Conservation (phyloP, 129 eudicot genomes). For the Saposhnikovia divaricata region DNA sequence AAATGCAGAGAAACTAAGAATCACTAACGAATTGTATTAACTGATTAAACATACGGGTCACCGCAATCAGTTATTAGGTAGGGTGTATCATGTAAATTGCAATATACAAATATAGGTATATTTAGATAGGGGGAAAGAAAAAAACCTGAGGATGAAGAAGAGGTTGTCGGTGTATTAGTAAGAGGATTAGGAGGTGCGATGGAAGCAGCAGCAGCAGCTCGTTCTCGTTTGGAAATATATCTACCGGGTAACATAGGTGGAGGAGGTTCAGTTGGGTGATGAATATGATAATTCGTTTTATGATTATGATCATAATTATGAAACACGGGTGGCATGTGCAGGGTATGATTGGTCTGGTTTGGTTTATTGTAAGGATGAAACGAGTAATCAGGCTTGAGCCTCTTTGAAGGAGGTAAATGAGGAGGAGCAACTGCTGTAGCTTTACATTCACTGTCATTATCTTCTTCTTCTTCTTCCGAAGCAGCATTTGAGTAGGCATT, state of each 20-base stretch:
- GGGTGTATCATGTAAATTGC: not conserved
- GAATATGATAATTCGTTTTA: not conserved
- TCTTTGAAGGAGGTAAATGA: not conserved
- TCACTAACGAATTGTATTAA: not conserved
- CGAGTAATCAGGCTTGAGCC: not conserved
- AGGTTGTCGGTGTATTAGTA: constrained; percentile 8
- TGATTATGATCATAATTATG: not conserved
- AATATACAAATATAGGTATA: not conserved
- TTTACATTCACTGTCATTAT: not conserved
- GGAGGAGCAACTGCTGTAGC: not conserved
- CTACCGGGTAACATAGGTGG: constrained; percentile 41
- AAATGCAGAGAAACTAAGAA: not conserved
- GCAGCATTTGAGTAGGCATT: not conserved
- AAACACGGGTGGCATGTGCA: not conserved
- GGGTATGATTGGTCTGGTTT: not conserved
- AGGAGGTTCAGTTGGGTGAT: constrained; percentile 39
- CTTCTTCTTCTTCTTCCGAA: not conserved
- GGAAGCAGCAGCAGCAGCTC: constrained; percentile 45
- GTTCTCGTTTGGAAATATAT: constrained; percentile 81
- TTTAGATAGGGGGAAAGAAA: not conserved
- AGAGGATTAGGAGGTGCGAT: constrained; percentile 18
- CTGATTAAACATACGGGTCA: not conserved
- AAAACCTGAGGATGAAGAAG: constrained; percentile 44
- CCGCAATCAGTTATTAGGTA: not conserved
- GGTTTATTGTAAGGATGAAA: not conserved